Percentiles rank a stretch among this genome's conserved stretches.
phyloP scores from a whole-genome alignment of 2,329 filamentous ascomycete genomes.

The Parastagonospora nodorum region DNA sequence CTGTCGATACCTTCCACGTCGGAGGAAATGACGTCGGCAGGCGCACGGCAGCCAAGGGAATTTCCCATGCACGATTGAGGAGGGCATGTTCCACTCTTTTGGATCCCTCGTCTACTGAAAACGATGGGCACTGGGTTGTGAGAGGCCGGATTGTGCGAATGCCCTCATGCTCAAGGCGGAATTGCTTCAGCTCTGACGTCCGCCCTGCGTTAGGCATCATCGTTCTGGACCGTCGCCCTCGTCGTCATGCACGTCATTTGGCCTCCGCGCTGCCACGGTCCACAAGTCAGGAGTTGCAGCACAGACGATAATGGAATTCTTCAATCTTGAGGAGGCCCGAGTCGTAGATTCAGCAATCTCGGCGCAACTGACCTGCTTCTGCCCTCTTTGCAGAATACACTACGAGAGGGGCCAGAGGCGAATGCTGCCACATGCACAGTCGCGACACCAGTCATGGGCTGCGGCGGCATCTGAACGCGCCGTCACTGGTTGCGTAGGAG shows the following conservation, averaged over 20 bases:
- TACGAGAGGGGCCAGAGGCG: too few species aligned
- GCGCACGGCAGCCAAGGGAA: conserved; percentile 14
- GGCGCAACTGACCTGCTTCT: too few species aligned
- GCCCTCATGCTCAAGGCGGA: background rate
- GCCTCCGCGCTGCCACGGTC: background rate
- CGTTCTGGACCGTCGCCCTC: background rate
- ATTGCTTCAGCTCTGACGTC: conserved; percentile 7
- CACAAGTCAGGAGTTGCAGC: background rate
- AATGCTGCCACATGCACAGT: background rate
- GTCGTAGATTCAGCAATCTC: too few species aligned
- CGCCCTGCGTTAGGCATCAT: background rate
- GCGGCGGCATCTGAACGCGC: background rate
- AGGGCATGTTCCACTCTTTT: conserved; percentile 14
- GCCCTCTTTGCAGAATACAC: too few species aligned
- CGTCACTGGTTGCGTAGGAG: conserved; percentile 9
- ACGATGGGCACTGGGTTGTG: background rate
- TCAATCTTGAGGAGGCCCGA: too few species aligned
- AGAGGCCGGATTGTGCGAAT: background rate
- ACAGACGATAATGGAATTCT: background rate
- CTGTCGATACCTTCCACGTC: too few species aligned
- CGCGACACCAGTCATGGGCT: conserved; percentile 6
- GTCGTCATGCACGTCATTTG: conserved; percentile 6
- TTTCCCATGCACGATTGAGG: background rate
- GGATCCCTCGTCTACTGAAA: conserved; percentile 5
- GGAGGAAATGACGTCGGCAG: conserved; percentile 18